These are phyloP conservation scores for Blastomyces emzantsi DNA, from an alignment of 2,329 filamentous ascomycete species.

Conservation along the genomic window DNA sequence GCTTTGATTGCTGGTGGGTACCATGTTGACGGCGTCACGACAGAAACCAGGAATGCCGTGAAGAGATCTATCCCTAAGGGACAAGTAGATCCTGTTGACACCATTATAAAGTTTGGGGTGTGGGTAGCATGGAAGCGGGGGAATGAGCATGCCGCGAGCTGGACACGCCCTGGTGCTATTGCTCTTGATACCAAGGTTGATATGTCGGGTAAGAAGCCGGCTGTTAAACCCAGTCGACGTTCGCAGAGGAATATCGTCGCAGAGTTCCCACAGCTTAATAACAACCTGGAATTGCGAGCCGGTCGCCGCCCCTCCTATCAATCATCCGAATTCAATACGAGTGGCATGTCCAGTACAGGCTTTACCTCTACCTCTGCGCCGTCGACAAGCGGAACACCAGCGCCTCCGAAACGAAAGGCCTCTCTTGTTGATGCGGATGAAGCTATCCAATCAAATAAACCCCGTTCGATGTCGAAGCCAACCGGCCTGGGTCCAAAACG, in stretches of 20 bases:
- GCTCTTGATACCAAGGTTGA: slow-evolving; percentile 43
- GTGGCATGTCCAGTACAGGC: slow-evolving; percentile 12
- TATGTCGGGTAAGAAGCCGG: slow-evolving; percentile 46
- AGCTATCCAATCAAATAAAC: slow-evolving; percentile 2
- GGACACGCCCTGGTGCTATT: slow-evolving; percentile 51
- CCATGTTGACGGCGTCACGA: slow-evolving; percentile 50
- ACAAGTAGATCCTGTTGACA: slow-evolving; percentile 51
- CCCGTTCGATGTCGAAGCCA: slow-evolving; percentile 18
- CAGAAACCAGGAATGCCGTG: slow-evolving; percentile 51
- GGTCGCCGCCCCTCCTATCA: slow-evolving; percentile 30
- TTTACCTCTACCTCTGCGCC: slow-evolving; percentile 19
- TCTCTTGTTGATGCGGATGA: slow-evolving; percentile 21
- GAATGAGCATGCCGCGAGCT: slow-evolving; percentile 52
- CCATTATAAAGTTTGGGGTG: slow-evolving; percentile 52
- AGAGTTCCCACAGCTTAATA: slow-evolving; percentile 28
- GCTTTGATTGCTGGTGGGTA: slow-evolving; percentile 53
- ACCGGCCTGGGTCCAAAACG: slow-evolving; percentile 52
- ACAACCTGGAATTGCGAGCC: slow-evolving; percentile 27
- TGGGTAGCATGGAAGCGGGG: slow-evolving; percentile 62
- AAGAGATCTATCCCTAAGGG: slow-evolving; percentile 55
- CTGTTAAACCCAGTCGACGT: slow-evolving; percentile 46
- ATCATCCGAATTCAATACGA: slow-evolving; percentile 14
- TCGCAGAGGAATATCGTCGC: slow-evolving; percentile 46
- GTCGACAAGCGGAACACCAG: slow-evolving; percentile 22
- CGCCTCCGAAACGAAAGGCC: slow-evolving; percentile 15